A percentile compares a stretch with the other conserved stretches of the same genome.
These are phyloP conservation scores for Erucastrum elatum DNA, from an alignment of 345 rosid species.

Conservation along the genomic window DNA sequence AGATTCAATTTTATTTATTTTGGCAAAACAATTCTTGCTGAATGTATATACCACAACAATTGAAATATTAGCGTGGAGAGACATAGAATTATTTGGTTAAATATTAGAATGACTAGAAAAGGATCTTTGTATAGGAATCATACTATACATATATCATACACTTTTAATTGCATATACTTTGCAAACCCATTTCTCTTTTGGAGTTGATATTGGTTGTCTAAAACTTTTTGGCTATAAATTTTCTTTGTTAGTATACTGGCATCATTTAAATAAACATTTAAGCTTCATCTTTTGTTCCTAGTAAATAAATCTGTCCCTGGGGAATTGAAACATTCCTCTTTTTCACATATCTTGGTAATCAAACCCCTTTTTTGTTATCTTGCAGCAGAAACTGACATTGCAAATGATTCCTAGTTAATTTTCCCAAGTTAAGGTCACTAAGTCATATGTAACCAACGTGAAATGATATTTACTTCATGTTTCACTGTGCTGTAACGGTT, in stretches of 20 bases:
- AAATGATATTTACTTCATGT: slow-evolving; percentile 12
- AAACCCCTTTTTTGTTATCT: slow-evolving; percentile 28
- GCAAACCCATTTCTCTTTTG: slow-evolving; percentile 1
- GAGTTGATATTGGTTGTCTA: background rate
- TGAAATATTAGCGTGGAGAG: background rate
- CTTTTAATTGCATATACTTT: background rate
- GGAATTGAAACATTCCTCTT: slow-evolving; percentile 43
- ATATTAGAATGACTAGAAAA: background rate
- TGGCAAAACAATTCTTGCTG: background rate
- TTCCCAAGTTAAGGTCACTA: slow-evolving; percentile 25
- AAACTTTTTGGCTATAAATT: background rate
- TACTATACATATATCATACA: background rate
- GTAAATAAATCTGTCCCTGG: slow-evolving; percentile 34
- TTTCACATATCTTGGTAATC: slow-evolving; percentile 38
- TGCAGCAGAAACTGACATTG: slow-evolving; percentile 35
- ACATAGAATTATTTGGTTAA: background rate
- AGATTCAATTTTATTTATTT: background rate
- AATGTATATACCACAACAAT: background rate
- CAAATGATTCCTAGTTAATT: slow-evolving; percentile 22
- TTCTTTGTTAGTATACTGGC: background rate
- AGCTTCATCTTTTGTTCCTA: slow-evolving; percentile 21
- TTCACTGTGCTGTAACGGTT: slow-evolving; percentile 20
- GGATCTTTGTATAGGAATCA: background rate
- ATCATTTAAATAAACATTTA: too few species aligned
- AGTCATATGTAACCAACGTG: slow-evolving; percentile 23